Conservation (phyloP, 805 yeast species). For the Kuraishia molischiana region DNA sequence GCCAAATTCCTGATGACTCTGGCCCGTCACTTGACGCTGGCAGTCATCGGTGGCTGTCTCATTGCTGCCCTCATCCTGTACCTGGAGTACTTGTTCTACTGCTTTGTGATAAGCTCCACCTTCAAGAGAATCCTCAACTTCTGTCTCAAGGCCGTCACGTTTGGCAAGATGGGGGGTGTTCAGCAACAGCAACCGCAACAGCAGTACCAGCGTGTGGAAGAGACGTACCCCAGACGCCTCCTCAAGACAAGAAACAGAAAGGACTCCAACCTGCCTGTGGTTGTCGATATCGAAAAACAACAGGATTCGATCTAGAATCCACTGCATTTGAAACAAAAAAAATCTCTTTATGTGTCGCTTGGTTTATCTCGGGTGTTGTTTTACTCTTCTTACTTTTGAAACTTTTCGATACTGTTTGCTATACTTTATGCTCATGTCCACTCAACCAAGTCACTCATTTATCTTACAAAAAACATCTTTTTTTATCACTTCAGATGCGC, state of each 20-base stretch:
- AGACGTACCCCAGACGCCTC: not conserved
- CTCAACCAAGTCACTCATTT: too few species aligned
- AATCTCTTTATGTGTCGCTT: too few species aligned
- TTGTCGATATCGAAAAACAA: conserved; percentile 7
- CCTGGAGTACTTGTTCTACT: conserved; percentile 35
- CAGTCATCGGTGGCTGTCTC: conserved; percentile 61
- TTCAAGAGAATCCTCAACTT: conserved; percentile 8
- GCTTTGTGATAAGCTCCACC: conserved; percentile 15
- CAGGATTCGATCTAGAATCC: not conserved
- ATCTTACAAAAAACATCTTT: too few species aligned
- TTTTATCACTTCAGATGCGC: conserved; percentile 71
- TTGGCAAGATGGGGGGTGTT: conserved; percentile 2
- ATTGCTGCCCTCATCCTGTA: conserved; percentile 39
- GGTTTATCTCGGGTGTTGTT: too few species aligned
- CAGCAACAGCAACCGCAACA: too few species aligned
- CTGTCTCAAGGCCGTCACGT: conserved; percentile 3
- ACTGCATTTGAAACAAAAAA: not conserved
- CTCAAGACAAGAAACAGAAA: conserved; percentile 34
- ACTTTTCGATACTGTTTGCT: too few species aligned
- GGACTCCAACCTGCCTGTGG: conserved; percentile 43
- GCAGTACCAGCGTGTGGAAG: not conserved
- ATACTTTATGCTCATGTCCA: too few species aligned
- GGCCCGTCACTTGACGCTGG: conserved; percentile 64
- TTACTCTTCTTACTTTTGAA: too few species aligned
- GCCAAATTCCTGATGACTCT: conserved; percentile 68